Evolutionary conservation across 2,329 filamentous ascomycete species (phyloP), one percentile per base, ranked within the genome.

Genomic region (Periconia sp.): DNA sequence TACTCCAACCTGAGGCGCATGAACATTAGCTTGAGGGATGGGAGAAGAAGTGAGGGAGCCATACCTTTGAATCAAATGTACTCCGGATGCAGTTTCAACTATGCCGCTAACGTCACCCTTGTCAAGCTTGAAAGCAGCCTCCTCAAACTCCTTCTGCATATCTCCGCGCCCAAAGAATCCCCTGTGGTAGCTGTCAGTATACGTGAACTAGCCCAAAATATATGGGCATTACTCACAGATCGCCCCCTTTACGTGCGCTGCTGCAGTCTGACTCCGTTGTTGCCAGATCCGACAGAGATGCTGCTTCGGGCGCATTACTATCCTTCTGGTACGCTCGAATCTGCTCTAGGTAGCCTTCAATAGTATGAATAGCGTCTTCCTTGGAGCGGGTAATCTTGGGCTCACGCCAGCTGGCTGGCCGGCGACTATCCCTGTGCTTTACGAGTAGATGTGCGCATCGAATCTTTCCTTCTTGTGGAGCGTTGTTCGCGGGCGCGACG

Each of bases 141-240:
- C 90, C 74, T 99, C 94, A 65, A 99, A 99, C 73, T 96, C 92
- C 77, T 92, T 92, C 71, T 99, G 94, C 94, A 99, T 99, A 64
- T 97, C 92, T 19, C 91, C 90, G 61, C 82, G 85, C 42, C 90
- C 92, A 71, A 99, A 99, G 73, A 92, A 96, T 15, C 94, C 94
- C 52, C 83, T 86, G 42, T 7, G 17, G 40, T 23, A 31, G 18
- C 33, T 44, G 58, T 57, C 34, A 53, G 44, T 13, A 34, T 17
- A 16, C 2, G 15, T 32, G 18, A 31, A 15, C 18, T 24, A 16
- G n/a, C 9, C 19, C 18, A 19, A 24, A n/a, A n/a, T n/a, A n/a
- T 12, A 13, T 23, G 35, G 24, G 18, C 31, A n/a, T 8, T 28
- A 79, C 82, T 69, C 73, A 86, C 75, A 99, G 76, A 69, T 99